Evolutionary conservation across 352 stramenopile genomes (phyloP).

Genomic region (Discostella stelligera): DNA sequence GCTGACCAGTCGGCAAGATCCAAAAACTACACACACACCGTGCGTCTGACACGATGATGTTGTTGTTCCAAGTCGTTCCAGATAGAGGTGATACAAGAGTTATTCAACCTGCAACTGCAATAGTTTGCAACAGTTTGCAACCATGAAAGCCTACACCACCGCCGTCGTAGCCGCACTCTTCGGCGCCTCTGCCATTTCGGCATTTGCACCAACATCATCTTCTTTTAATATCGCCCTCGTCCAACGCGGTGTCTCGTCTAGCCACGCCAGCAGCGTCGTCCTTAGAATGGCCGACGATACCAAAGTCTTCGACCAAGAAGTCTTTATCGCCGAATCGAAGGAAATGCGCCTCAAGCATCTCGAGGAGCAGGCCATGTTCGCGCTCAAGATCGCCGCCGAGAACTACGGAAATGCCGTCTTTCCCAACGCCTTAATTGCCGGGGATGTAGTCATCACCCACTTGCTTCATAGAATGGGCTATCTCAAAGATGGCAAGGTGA

Average conservation of each 20-base stretch:
- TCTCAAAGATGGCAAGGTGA: constrained; percentile 74
- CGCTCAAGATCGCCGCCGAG: constrained; percentile 80
- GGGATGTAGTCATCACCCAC: constrained; percentile 83
- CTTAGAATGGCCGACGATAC: constrained; percentile 22
- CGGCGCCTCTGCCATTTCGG: constrained; percentile 17
- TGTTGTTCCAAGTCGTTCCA: no score
- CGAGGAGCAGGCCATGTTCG: constrained; percentile 83
- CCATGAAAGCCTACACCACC: constrained; percentile 40
- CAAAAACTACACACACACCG: no score
- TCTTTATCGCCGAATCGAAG: constrained; percentile 78
- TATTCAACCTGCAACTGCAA: no score
- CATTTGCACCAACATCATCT: constrained; percentile 23
- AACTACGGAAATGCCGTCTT: constrained; percentile 83
- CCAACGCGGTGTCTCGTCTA: not conserved
- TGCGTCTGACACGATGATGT: no score
- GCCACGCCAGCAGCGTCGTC: not conserved
- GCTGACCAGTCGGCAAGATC: no score
- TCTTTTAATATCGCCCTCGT: not conserved
- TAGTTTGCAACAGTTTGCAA: no score
- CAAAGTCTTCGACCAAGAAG: constrained; percentile 75
- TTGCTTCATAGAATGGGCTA: constrained; percentile 79
- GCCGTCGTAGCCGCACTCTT: constrained; percentile 20
- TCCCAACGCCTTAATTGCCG: constrained; percentile 83
- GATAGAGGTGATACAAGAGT: no score
- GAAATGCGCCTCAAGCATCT: constrained; percentile 82